Conservation (phyloP, 176 grass and related monocot genomes). For the Ensete glaucum region DNA sequence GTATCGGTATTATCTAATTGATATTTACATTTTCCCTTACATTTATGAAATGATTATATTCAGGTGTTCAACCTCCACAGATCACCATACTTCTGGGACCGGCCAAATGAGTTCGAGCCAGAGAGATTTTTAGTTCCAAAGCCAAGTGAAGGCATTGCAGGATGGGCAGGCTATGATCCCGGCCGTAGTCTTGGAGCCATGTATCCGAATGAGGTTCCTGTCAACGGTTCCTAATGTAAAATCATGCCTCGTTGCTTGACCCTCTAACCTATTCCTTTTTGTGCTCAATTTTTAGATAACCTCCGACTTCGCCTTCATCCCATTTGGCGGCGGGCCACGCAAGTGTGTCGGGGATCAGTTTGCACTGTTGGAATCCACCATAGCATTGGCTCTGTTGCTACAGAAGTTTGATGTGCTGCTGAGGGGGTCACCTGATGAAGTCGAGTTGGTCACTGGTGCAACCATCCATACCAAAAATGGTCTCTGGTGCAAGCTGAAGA, state of each 20-base stretch:
- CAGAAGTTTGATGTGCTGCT: slow-evolving; percentile 71
- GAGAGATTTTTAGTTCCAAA: slow-evolving; percentile 78
- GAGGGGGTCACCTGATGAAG: slow-evolving; percentile 58
- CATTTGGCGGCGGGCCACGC: slow-evolving; percentile 76
- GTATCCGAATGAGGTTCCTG: slow-evolving; percentile 81
- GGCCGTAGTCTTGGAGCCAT: slow-evolving; percentile 60
- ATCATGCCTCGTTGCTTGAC: background rate
- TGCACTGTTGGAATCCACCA: slow-evolving; percentile 70
- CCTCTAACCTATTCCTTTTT: no score
- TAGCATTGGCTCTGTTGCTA: slow-evolving; percentile 55
- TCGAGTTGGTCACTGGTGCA: slow-evolving; percentile 79
- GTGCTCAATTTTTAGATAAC: slow-evolving; percentile 34
- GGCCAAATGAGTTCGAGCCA: slow-evolving; percentile 75
- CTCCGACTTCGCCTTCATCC: slow-evolving; percentile 85
- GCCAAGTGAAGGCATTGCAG: slow-evolving; percentile 53
- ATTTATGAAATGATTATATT: slow-evolving; percentile 6
- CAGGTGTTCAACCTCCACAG: slow-evolving; percentile 93
- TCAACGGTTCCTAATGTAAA: background rate
- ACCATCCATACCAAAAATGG: slow-evolving; percentile 82
- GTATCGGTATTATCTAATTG: background rate
- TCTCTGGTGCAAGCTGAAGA: slow-evolving; percentile 73
- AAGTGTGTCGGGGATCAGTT: slow-evolving; percentile 90
- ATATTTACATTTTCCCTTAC: background rate
- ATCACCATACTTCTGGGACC: slow-evolving; percentile 85
- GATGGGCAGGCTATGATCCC: slow-evolving; percentile 94